A percentile compares a stretch with the other conserved stretches of the same genome.
These are phyloP conservation scores for Dothideomycetes sp. DNA, from an alignment of 2,329 filamentous ascomycete genomes.

Conservation along the genomic window DNA sequence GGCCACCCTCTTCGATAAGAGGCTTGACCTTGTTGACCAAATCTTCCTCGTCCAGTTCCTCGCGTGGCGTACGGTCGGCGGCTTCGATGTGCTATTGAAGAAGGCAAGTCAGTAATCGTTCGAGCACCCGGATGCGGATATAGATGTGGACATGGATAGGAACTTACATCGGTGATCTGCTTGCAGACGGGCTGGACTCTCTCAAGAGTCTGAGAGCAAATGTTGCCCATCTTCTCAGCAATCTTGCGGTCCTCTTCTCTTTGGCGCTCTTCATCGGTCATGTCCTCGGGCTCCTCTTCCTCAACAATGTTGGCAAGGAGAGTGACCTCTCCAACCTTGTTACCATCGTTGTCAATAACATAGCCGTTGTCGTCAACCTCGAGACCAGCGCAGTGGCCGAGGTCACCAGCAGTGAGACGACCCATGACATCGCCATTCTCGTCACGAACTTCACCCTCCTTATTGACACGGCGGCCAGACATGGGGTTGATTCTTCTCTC, in stretches of 20 bases:
- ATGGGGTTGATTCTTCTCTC: slow-evolving; percentile 51
- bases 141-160: too few species aligned
- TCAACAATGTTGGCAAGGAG: slow-evolving; percentile 50
- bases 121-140: neutral
- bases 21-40: slow-evolving; percentile 81
- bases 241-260: slow-evolving; percentile 64
- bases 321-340: slow-evolving; percentile 55
- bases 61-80: slow-evolving; percentile 70
- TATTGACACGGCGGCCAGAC: slow-evolving; percentile 46
- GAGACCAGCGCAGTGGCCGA: slow-evolving; percentile 43
- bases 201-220: slow-evolving; percentile 71
- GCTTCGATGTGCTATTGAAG: slow-evolving; percentile 58
- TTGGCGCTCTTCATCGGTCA: slow-evolving; percentile 41
- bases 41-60: slow-evolving; percentile 83
- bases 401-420: slow-evolving; percentile 41
- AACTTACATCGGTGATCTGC: slow-evolving; percentile 66
- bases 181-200: slow-evolving; percentile 77
- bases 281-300: slow-evolving; percentile 47
- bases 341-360: slow-evolving; percentile 47
- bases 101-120: slow-evolving; percentile 22
- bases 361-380: slow-evolving; percentile 46
- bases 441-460: slow-evolving; percentile 44
- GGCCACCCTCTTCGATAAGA: slow-evolving; percentile 75
- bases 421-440: slow-evolving; percentile 43
- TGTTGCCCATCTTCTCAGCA: slow-evolving; percentile 62